A percentile compares a stretch with the other conserved stretches of the same genome.
Evolutionary conservation across 345 rosid genomes (phyloP).

Genomic region (Pistacia atlantica): DNA sequence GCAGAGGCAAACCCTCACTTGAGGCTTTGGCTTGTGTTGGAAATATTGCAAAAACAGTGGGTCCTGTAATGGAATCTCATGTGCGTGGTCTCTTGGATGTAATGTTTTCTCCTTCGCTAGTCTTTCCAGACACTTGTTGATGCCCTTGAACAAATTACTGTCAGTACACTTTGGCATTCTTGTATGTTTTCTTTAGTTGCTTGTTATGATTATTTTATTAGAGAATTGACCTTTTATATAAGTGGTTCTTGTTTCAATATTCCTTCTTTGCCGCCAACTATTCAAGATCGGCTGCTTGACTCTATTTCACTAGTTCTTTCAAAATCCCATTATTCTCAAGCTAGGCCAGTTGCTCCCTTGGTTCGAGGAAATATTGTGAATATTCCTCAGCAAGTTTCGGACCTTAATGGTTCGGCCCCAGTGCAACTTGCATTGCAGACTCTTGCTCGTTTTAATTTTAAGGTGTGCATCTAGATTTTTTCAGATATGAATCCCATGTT

Average conservation of each 20-base stretch:
- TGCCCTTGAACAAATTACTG: slow-evolving; percentile 84
- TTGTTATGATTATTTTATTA: slow-evolving; percentile 10
- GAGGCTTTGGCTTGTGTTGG: slow-evolving; percentile 99
- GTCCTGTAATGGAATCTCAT: slow-evolving; percentile 75
- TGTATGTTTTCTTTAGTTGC: slow-evolving; percentile 13
- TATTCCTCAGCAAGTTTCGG: slow-evolving; percentile 62
- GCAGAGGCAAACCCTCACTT: slow-evolving; percentile 89
- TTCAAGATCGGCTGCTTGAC: slow-evolving; percentile 86
- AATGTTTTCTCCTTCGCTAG: slow-evolving; percentile 87
- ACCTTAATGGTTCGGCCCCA: slow-evolving; percentile 64
- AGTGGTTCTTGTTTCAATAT: slow-evolving; percentile 57
- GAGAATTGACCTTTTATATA: background rate
- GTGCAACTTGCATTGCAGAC: slow-evolving; percentile 98
- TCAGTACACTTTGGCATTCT: slow-evolving; percentile 40
- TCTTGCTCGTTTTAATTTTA: slow-evolving; percentile 88
- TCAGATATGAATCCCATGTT: slow-evolving; percentile 10
- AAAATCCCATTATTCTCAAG: slow-evolving; percentile 66
- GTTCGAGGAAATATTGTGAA: slow-evolving; percentile 60
- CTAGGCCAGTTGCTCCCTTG: slow-evolving; percentile 57
- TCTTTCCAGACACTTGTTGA: slow-evolving; percentile 87
- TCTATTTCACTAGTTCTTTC: slow-evolving; percentile 86
- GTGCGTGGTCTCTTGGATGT: slow-evolving; percentile 82
- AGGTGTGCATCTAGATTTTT: slow-evolving; percentile 46
- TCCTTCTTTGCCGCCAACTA: slow-evolving; percentile 77
- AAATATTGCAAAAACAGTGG: slow-evolving; percentile 97